phyloP scores from a whole-genome alignment of 2,329 filamentous ascomycete species.

The Clarireedia hainanense region DNA sequence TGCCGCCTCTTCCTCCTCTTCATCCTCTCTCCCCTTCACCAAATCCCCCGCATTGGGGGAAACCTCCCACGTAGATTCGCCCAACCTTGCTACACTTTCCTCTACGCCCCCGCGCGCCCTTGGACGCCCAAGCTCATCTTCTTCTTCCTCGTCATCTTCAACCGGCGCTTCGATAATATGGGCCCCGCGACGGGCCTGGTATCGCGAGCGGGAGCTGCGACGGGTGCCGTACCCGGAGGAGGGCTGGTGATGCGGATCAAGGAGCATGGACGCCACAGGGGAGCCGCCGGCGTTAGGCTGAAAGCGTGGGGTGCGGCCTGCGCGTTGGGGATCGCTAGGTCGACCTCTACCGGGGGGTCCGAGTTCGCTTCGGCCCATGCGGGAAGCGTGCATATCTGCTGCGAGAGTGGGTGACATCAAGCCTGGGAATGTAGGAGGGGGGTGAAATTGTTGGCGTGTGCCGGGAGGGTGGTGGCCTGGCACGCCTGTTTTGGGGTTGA shows the following conservation, averaged over 20 bases:
- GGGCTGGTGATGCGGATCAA: conserved; percentile 71
- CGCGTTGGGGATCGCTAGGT: conserved; percentile 25
- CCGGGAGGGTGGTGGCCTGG: conserved; percentile 52
- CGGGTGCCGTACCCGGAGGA: conserved; percentile 38
- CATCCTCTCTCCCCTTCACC: conserved; percentile 33
- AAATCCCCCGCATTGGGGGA: conserved; percentile 22
- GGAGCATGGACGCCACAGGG: conserved; percentile 63
- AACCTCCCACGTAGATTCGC: conserved; percentile 39
- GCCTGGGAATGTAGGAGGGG: conserved; percentile 67
- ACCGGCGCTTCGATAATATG: conserved; percentile 49
- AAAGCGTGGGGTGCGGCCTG: conserved; percentile 36
- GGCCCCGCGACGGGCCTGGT: conserved; percentile 35
- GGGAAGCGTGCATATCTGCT: conserved; percentile 47
- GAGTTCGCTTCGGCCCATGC: conserved; percentile 37
- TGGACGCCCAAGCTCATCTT: conserved; percentile 27
- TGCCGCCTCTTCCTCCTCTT: conserved; percentile 39
- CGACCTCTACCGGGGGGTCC: conserved; percentile 36
- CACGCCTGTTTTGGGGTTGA: conserved; percentile 61
- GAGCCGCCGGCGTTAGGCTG: conserved; percentile 32
- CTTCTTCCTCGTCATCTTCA: conserved; percentile 43
- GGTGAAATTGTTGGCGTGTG: conserved; percentile 56
- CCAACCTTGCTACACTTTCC: conserved; percentile 22
- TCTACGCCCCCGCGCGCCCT: conserved; percentile 18
- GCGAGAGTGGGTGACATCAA: conserved; percentile 55
- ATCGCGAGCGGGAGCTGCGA: conserved; percentile 38